Percentiles rank a stretch among this genome's conserved stretches.
phyloP scores from a whole-genome alignment of 805 yeast genomes.

The Citeromyces matritensis region DNA sequence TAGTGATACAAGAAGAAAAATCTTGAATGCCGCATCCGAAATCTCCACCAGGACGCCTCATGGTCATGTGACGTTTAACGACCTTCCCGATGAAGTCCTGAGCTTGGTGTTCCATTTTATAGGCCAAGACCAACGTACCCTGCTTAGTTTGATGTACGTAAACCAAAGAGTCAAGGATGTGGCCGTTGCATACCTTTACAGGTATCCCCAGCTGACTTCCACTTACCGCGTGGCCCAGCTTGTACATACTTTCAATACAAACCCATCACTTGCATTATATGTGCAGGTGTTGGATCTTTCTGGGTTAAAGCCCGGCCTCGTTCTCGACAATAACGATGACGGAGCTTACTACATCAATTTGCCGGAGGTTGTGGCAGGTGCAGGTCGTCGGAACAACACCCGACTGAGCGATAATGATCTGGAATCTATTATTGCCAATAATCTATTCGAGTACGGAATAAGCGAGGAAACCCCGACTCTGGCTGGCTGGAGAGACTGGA shows the following conservation, averaged over 20 bases:
- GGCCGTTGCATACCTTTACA: conserved; percentile 40
- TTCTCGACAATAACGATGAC: conserved; percentile 9
- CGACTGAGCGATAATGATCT: conserved; percentile 1
- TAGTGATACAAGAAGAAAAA: conserved; percentile 10
- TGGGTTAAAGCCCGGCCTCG: conserved; percentile 21
- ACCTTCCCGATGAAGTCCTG: conserved; percentile 17
- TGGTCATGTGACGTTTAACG: conserved; percentile 12
- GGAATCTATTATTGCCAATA: not conserved
- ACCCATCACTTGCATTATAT: conserved; percentile 35
- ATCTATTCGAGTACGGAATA: too few species aligned
- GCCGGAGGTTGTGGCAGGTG: conserved; percentile 2
- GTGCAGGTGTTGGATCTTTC: conserved; percentile 51
- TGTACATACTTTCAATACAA: conserved; percentile 46
- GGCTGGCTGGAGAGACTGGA: conserved; percentile 94
- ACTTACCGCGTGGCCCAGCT: conserved; percentile 75
- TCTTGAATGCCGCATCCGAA: conserved; percentile 25
- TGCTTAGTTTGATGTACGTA: conserved; percentile 32
- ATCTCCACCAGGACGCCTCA: conserved; percentile 20
- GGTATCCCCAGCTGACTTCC: conserved; percentile 39
- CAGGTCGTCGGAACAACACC: not conserved
- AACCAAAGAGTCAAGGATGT: conserved; percentile 31
- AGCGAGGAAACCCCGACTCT: conserved; percentile 16
- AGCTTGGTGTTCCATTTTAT: conserved; percentile 18
- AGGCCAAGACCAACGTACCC: conserved; percentile 20
- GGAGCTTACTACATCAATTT: conserved; percentile 4